Evolutionary conservation across 2,329 filamentous ascomycete species (phyloP).

Genomic region (Pseudogymnoascus sp.): DNA sequence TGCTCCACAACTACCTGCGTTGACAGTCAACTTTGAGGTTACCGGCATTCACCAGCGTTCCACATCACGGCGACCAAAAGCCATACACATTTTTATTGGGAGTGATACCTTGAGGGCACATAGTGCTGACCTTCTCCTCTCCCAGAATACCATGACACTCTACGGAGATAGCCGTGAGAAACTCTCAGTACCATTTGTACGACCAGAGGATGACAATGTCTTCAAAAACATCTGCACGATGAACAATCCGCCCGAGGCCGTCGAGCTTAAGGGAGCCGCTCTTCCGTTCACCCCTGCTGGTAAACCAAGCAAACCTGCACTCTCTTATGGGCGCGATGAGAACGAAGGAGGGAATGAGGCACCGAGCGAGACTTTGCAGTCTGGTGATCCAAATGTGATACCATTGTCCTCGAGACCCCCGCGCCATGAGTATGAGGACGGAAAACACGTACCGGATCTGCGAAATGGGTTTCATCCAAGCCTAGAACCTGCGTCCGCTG

Average conservation of each 20-base stretch:
- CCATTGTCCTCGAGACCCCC: not conserved
- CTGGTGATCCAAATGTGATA: not conserved
- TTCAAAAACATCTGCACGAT: slow-evolving; percentile 73
- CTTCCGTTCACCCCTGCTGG: slow-evolving; percentile 28
- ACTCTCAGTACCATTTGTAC: slow-evolving; percentile 82
- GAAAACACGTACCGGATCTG: not conserved
- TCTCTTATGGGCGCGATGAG: not conserved
- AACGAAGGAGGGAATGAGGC: not conserved
- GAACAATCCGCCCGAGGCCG: slow-evolving; percentile 48
- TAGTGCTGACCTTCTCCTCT: slow-evolving; percentile 86
- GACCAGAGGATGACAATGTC: slow-evolving; percentile 76
- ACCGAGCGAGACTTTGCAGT: not conserved
- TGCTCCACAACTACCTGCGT: slow-evolving; percentile 71
- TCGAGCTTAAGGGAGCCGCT: slow-evolving; percentile 47
- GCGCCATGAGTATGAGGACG: not conserved
- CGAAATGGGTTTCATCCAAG: not conserved
- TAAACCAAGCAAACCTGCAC: not conserved
- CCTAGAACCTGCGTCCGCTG: not conserved
- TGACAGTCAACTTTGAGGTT: slow-evolving; percentile 74
- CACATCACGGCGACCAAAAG: slow-evolving; percentile 46
- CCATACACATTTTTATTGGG: slow-evolving; percentile 81
- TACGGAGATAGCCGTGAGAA: slow-evolving; percentile 84
- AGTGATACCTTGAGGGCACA: slow-evolving; percentile 81
- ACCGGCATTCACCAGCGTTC: slow-evolving; percentile 50
- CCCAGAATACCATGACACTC: slow-evolving; percentile 80